phyloP scores from a whole-genome alignment of 2,329 filamentous ascomycete genomes.

The Aspergillus pseudoviridinutans region DNA sequence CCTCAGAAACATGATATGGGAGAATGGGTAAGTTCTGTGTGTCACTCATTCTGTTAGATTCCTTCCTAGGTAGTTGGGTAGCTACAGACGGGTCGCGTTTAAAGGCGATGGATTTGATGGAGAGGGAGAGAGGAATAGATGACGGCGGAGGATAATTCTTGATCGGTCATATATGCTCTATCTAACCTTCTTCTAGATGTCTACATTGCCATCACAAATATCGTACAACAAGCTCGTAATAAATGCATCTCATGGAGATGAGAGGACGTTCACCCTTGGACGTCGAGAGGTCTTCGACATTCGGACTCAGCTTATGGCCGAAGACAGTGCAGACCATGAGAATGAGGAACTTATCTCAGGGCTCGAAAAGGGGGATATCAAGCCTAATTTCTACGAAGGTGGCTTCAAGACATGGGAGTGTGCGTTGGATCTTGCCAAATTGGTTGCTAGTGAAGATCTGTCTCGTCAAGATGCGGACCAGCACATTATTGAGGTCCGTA shows the following conservation, averaged over 20 bases:
- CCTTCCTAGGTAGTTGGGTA: not conserved
- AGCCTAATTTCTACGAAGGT: slow-evolving; percentile 61
- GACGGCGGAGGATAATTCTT: not conserved
- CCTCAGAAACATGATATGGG: slow-evolving; percentile 43
- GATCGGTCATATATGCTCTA: slow-evolving; percentile 1
- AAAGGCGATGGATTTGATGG: not conserved
- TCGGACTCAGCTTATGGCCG: slow-evolving; percentile 60
- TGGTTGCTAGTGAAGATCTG: slow-evolving; percentile 19
- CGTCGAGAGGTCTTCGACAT: slow-evolving; percentile 62
- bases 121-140: not conserved
- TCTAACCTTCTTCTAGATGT: slow-evolving; percentile 39
- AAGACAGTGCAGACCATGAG: slow-evolving; percentile 42
- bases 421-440: slow-evolving; percentile 54
- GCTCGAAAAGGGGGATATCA: slow-evolving; percentile 54
- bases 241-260: slow-evolving; percentile 20
- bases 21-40: slow-evolving; percentile 44
- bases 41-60: not conserved
- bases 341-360: slow-evolving; percentile 45
- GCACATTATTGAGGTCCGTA: slow-evolving; percentile 40
- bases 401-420: slow-evolving; percentile 69
- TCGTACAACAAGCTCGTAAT: slow-evolving; percentile 54
- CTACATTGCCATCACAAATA: slow-evolving; percentile 55
- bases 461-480: slow-evolving; percentile 19
- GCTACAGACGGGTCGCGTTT: not conserved
- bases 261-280: slow-evolving; percentile 37